These are phyloP conservation scores for Rhypophila decipiens DNA, from an alignment of 495 filamentous ascomycete genomes.

Conservation along the genomic window DNA sequence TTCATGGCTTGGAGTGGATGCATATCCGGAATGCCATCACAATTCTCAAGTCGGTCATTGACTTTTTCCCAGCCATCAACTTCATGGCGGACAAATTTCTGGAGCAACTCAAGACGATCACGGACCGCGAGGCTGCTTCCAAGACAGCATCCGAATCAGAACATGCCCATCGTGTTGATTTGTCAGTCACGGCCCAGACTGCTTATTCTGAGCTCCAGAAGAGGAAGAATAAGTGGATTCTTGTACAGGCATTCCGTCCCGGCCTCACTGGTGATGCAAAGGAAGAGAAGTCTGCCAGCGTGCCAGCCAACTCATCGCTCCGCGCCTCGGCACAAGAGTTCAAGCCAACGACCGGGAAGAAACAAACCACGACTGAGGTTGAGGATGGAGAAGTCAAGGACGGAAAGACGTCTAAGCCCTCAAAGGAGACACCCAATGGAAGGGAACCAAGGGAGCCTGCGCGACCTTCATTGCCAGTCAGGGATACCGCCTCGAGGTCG, in stretches of 20 bases:
- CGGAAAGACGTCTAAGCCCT: slow-evolving; percentile 32
- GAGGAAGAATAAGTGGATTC: slow-evolving; percentile 72
- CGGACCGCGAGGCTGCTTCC: slow-evolving; percentile 58
- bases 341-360: slow-evolving; percentile 30
- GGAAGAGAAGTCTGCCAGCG: slow-evolving; percentile 26
- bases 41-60: slow-evolving; percentile 71
- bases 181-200: slow-evolving; percentile 84
- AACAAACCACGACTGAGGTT: slow-evolving; percentile 47
- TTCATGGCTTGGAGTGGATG: slow-evolving; percentile 86
- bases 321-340: slow-evolving; percentile 41
- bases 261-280: slow-evolving; percentile 37
- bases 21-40: slow-evolving; percentile 94
- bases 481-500: slow-evolving; percentile 10
- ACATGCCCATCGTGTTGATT: slow-evolving; percentile 64
- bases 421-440: slow-evolving; percentile 8
- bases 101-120: slow-evolving; percentile 61
- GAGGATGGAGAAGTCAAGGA: slow-evolving; percentile 79
- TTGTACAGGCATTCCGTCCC: slow-evolving; percentile 70
- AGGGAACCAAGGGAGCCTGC: slow-evolving; percentile 4
- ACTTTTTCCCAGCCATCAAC: slow-evolving; percentile 80
- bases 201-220: slow-evolving; percentile 75
- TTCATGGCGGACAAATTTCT: slow-evolving; percentile 74
- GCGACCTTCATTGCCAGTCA: slow-evolving; percentile 8
- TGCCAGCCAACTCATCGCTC: slow-evolving; percentile 21
- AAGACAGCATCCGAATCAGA: slow-evolving; percentile 60